Conservation (phyloP, 495 filamentous ascomycete species). For the Aspergillus nanangensis region DNA sequence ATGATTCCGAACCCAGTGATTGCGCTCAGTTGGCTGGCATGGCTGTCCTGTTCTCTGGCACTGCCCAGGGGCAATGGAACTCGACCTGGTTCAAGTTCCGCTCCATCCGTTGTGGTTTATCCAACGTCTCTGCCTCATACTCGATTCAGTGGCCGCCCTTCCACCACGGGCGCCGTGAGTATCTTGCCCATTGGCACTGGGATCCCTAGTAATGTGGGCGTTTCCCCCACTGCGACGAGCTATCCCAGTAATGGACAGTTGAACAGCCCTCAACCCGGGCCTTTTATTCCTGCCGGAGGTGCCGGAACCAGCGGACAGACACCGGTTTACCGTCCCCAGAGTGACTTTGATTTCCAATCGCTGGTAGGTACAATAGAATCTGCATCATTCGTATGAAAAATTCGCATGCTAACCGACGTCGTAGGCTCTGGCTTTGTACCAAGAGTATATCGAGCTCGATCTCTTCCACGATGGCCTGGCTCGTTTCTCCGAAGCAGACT, state of each 20-base stretch:
- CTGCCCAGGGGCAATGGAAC: no score
- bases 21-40: no score
- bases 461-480: constrained; percentile 77
- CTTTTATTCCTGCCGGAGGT: constrained; percentile 72
- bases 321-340: constrained; percentile 67
- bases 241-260: constrained; percentile 73
- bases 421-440: constrained; percentile 64
- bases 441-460: constrained; percentile 87
- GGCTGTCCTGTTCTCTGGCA: no score
- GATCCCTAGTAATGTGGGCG: constrained; percentile 37
- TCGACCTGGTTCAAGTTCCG: no score
- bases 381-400: background rate
- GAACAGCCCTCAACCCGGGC: constrained; percentile 59
- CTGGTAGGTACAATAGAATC: constrained; percentile 43
- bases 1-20: no score
- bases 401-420: constrained; percentile 21
- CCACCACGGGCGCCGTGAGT: constrained; percentile 54
- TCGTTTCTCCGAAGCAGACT: constrained; percentile 66
- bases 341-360: constrained; percentile 74
- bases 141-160: constrained; percentile 53
- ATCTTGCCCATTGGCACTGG: constrained; percentile 44
- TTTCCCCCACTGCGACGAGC: constrained; percentile 44
- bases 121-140: constrained; percentile 31
- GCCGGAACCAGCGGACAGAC: constrained; percentile 71
- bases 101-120: constrained; percentile 3